These are phyloP conservation scores for Ceratocystis huliohia DNA, from an alignment of 2,329 filamentous ascomycete genomes.

Conservation along the genomic window DNA sequence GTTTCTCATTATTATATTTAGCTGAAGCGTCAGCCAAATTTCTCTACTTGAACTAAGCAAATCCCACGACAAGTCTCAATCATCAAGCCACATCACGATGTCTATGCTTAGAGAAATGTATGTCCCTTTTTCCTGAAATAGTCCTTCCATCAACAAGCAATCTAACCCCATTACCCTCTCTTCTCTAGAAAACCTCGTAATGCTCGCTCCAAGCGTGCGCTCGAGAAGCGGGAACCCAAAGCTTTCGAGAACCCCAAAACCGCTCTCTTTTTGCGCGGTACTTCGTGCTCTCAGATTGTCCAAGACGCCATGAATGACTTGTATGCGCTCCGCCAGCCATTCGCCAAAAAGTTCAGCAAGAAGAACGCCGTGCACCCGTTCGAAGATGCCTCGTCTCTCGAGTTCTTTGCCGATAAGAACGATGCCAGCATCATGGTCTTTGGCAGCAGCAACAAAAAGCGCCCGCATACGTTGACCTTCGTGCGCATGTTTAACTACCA, in stretches of 20 bases:
- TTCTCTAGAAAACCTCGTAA: constrained; percentile 45
- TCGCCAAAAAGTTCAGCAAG: constrained; percentile 86
- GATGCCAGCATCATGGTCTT: constrained; percentile 79
- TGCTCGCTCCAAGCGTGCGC: constrained; percentile 85
- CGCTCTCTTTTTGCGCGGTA: constrained; percentile 79
- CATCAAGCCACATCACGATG: constrained; percentile 11
- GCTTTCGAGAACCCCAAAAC: constrained; percentile 79
- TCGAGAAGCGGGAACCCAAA: constrained; percentile 88
- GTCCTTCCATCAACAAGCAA: not conserved
- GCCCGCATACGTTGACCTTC: constrained; percentile 80
- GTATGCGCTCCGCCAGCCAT: constrained; percentile 68
- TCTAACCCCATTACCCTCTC: not conserved
- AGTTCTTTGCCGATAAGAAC: constrained; percentile 96
- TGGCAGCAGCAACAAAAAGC: constrained; percentile 79
- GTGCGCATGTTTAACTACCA: constrained; percentile 74
- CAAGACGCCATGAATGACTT: constrained; percentile 79
- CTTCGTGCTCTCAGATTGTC: constrained; percentile 67
- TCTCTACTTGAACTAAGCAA: not conserved
- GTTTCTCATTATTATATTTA: constrained; percentile 10
- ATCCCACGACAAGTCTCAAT: not conserved
- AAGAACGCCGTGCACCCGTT: constrained; percentile 95
- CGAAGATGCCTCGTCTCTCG: constrained; percentile 72
- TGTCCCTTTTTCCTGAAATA: not conserved
- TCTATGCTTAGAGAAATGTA: constrained; percentile 22
- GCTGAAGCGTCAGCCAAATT: constrained; percentile 7